These are phyloP conservation scores for Microstroma glucosiphilum DNA, from an alignment of 1,284 basidiomycete species.

Conservation along the genomic window DNA sequence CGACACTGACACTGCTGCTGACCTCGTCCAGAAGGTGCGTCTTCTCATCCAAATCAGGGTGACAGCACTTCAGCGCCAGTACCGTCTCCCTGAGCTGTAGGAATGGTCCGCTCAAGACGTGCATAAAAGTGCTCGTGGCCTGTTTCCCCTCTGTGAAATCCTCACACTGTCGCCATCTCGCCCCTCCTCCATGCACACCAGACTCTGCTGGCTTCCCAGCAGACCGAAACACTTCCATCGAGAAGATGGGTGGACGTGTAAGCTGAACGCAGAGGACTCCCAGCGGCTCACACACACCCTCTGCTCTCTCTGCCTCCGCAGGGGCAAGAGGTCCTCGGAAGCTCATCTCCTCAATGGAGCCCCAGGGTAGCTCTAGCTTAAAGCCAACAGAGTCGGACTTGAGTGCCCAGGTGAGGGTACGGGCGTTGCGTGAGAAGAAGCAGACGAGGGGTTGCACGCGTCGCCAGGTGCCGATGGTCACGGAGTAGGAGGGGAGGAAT, in stretches of 20 bases:
- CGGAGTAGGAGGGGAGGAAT: conserved; percentile 27
- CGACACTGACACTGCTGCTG: not conserved
- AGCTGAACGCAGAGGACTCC: conserved; percentile 33
- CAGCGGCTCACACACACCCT: conserved; percentile 25
- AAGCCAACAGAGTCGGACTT: conserved; percentile 38
- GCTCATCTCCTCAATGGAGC: conserved; percentile 19
- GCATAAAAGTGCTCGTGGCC: conserved; percentile 26
- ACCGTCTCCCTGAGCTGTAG: conserved; percentile 29
- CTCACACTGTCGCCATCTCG: conserved; percentile 39
- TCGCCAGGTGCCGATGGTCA: conserved; percentile 38
- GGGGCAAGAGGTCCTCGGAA: conserved; percentile 14
- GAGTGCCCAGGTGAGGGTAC: conserved; percentile 35
- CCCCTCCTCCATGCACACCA: conserved; percentile 18
- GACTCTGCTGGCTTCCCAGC: conserved; percentile 17
- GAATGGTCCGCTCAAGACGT: conserved; percentile 37
- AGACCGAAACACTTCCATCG: conserved; percentile 41
- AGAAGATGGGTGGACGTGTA: conserved; percentile 35
- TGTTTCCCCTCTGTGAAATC: conserved; percentile 43
- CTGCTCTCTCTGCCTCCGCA: conserved; percentile 23
- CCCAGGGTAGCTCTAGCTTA: conserved; percentile 39
- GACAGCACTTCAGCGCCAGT: conserved; percentile 18
- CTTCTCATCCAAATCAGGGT: conserved; percentile 17
- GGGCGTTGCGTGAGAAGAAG: conserved; percentile 34
- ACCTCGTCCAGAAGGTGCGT: conserved; percentile 16
- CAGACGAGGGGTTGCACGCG: conserved; percentile 38